Conservation (phyloP, 805 yeast genomes). For the Ogataea salicorniae region DNA sequence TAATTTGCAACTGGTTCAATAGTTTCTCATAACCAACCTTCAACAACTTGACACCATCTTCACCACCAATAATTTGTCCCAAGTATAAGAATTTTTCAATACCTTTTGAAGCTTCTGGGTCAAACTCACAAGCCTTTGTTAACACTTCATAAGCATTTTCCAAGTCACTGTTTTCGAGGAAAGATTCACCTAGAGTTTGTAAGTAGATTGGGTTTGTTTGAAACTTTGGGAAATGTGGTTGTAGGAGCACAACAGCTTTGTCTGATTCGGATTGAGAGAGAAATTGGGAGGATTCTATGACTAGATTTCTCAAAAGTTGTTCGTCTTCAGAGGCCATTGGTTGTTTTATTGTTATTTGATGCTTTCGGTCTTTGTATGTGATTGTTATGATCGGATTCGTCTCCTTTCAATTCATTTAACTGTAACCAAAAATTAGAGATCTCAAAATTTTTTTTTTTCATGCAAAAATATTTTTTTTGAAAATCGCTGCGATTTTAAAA, state of each 20-base stretch:
- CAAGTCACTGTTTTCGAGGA: slow-evolving; percentile 74
- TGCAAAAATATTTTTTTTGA: no score
- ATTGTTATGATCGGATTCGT: no score
- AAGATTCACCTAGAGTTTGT: slow-evolving; percentile 67
- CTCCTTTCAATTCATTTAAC: no score
- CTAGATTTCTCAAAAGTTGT: slow-evolving; percentile 6
- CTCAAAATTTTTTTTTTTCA: no score
- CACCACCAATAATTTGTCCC: slow-evolving; percentile 88
- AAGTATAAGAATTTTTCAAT: slow-evolving; percentile 82
- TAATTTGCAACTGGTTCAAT: slow-evolving; percentile 33
- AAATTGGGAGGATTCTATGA: slow-evolving; percentile 38
- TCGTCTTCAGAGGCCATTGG: slow-evolving; percentile 5
- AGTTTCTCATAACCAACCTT: slow-evolving; percentile 58
- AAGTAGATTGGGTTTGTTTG: slow-evolving; percentile 40
- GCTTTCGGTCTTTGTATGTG: background rate
- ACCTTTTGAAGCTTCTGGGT: slow-evolving; percentile 59
- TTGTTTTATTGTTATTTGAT: background rate
- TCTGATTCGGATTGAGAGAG: slow-evolving; percentile 47
- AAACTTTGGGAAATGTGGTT: slow-evolving; percentile 33
- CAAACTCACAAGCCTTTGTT: slow-evolving; percentile 56
- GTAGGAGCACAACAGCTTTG: slow-evolving; percentile 44
- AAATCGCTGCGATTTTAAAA: no score
- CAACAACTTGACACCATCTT: slow-evolving; percentile 59
- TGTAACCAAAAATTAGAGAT: no score
- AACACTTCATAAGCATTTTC: slow-evolving; percentile 71